Percentiles rank a stretch among this genome's conserved stretches.
Evolutionary conservation across 1,284 basidiomycete genomes (phyloP).

Genomic region (Moesziomyces antarcticus): DNA sequence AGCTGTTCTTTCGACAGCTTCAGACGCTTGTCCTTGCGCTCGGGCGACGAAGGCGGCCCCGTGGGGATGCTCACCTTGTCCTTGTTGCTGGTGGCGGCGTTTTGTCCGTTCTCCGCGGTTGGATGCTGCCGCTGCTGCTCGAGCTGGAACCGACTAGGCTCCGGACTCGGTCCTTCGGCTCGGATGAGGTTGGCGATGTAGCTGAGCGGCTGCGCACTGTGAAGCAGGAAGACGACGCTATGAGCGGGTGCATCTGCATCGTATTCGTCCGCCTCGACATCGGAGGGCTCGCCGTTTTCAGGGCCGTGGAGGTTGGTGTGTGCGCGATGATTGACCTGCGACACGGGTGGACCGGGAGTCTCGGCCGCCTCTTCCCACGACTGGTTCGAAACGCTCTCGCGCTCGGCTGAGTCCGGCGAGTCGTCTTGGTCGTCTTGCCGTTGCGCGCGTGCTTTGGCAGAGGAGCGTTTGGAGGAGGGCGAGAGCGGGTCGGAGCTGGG

Average conservation of each 20-base stretch:
- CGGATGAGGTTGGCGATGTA: slow-evolving; percentile 58
- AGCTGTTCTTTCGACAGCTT: slow-evolving; percentile 30
- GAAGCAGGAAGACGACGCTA: slow-evolving; percentile 57
- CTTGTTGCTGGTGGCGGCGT: neutral
- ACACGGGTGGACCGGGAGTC: slow-evolving; percentile 35
- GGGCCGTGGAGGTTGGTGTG: slow-evolving; percentile 39
- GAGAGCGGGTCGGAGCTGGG: slow-evolving; percentile 35
- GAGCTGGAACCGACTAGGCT: slow-evolving; percentile 31
- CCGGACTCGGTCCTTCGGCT: slow-evolving; percentile 55
- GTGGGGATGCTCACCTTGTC: slow-evolving; percentile 22
- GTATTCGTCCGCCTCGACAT: slow-evolving; percentile 50
- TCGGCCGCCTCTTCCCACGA: slow-evolving; percentile 48
- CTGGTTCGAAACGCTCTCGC: slow-evolving; percentile 19
- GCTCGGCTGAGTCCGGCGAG: slow-evolving; percentile 9
- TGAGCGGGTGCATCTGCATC: slow-evolving; percentile 57
- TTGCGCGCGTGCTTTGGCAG: slow-evolving; percentile 22
- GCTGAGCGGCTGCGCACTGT: slow-evolving; percentile 57
- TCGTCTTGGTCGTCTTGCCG: slow-evolving; percentile 5
- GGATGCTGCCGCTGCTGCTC: slow-evolving; percentile 7
- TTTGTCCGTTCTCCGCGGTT: neutral
- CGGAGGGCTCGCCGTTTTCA: slow-evolving; percentile 49
- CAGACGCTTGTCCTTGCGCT: slow-evolving; percentile 38
- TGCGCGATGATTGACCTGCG: slow-evolving; percentile 40
- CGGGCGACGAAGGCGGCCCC: slow-evolving; percentile 28
- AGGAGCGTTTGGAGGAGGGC: slow-evolving; percentile 34